Conservation (phyloP, 805 yeast genomes). For the Schizosaccharomyces lindneri region DNA sequence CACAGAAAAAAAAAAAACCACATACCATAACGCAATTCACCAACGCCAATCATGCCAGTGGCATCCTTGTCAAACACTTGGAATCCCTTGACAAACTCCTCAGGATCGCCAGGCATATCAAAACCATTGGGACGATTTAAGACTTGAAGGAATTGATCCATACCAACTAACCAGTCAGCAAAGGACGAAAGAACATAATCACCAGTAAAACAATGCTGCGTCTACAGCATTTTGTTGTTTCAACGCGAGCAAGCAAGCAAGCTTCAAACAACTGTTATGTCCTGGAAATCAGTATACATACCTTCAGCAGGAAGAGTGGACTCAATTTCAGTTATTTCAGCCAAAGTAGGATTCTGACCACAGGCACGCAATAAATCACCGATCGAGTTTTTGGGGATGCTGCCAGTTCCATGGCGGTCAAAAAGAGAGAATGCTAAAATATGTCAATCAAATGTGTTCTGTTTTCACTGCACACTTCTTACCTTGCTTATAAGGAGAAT, state of each 20-base stretch:
- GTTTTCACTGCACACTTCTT: slow-evolving; percentile 25
- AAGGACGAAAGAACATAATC: slow-evolving; percentile 10
- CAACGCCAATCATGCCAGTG: slow-evolving; percentile 90
- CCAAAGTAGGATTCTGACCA: slow-evolving; percentile 92
- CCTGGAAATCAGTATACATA: not conserved
- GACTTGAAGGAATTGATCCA: slow-evolving; percentile 25
- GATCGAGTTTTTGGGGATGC: slow-evolving; percentile 55
- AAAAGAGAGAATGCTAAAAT: slow-evolving; percentile 62
- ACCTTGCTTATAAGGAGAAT: slow-evolving; percentile 9
- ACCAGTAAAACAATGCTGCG: slow-evolving; percentile 39
- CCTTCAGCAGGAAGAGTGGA: slow-evolving; percentile 16
- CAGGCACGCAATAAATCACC: slow-evolving; percentile 91
- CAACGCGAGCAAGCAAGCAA: slow-evolving; percentile 9
- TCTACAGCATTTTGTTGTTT: not conserved
- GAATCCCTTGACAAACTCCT: slow-evolving; percentile 83
- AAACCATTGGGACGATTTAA: slow-evolving; percentile 73
- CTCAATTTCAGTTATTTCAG: slow-evolving; percentile 47
- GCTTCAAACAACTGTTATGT: not conserved
- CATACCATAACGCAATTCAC: slow-evolving; percentile 64
- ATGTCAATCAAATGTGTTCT: not conserved
- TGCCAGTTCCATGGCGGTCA: slow-evolving; percentile 88
- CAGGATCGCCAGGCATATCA: slow-evolving; percentile 67
- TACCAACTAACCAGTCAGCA: not conserved
- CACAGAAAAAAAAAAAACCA: slow-evolving; percentile 3
- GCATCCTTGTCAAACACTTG: slow-evolving; percentile 93